A percentile compares a stretch with the other conserved stretches of the same genome.
Conservation (phyloP, 2,329 filamentous ascomycete genomes). For the Verticillium nonalfalfae region DNA sequence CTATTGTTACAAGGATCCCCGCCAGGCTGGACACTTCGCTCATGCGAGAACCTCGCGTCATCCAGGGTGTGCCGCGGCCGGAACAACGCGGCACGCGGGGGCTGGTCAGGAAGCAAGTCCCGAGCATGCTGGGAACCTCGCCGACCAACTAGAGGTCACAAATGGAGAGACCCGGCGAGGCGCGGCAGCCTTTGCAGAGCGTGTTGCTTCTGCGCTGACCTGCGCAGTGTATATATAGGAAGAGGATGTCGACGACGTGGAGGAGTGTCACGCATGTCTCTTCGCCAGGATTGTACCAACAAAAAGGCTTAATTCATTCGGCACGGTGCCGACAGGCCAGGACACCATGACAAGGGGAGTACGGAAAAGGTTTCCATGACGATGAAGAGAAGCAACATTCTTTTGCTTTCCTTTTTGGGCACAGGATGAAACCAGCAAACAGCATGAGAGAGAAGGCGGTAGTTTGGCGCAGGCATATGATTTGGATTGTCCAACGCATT, state of each 20-base stretch:
- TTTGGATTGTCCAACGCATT: background rate
- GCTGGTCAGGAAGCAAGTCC: slow-evolving; percentile 50
- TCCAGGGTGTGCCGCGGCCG: slow-evolving; percentile 74
- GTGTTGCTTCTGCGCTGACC: background rate
- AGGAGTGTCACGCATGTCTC: background rate
- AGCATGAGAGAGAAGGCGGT: background rate
- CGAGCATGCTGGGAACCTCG: slow-evolving; percentile 37
- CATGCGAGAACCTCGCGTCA: slow-evolving; percentile 87
- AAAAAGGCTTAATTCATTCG: background rate
- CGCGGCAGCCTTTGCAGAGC: background rate
- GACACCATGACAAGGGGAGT: background rate
- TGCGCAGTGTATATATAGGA: background rate
- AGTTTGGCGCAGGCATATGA: background rate
- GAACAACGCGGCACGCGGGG: slow-evolving; percentile 44
- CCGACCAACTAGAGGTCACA: slow-evolving; percentile 14
- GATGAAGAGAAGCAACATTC: background rate
- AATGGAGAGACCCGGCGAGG: background rate
- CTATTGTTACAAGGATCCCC: slow-evolving; percentile 60
- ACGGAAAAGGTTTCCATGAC: background rate
- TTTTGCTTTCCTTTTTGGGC: background rate
- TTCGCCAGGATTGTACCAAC: background rate
- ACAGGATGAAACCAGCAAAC: background rate
- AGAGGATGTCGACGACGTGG: background rate
- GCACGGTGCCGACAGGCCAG: background rate
- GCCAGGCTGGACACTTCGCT: slow-evolving; percentile 77